Conservation (phyloP, 2,329 filamentous ascomycete genomes). For the Fusarium pilosicola region DNA sequence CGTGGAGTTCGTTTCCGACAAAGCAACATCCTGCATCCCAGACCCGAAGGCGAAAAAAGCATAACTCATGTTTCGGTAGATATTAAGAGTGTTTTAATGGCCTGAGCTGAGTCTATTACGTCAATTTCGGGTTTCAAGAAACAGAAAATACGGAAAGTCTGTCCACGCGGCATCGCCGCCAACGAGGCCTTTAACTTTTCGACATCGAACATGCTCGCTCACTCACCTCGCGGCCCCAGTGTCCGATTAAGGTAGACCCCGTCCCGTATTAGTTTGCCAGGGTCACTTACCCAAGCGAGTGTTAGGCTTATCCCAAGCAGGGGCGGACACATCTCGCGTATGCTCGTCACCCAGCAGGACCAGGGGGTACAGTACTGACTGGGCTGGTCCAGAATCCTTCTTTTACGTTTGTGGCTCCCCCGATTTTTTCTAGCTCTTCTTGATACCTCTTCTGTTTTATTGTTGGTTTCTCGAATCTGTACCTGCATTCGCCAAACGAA, state of each 20-base stretch:
- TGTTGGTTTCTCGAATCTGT: background rate
- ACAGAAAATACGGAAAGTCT: background rate
- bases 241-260: conserved; percentile 24
- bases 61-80: conserved; percentile 1
- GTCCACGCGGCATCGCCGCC: background rate
- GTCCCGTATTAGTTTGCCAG: background rate
- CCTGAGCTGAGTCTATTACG: background rate
- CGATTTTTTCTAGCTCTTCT: background rate
- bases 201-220: background rate
- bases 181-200: background rate
- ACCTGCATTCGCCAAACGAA: conserved; percentile 7
- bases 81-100: background rate
- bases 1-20: background rate
- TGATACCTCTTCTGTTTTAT: conserved; percentile 1
- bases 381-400: conserved; percentile 8
- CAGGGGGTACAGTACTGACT: background rate
- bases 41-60: background rate
- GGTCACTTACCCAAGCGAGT: background rate
- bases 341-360: background rate
- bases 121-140: background rate
- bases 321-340: background rate
- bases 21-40: background rate
- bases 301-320: background rate
- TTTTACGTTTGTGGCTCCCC: conserved; percentile 23
- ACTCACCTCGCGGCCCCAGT: conserved; percentile 1